These are phyloP conservation scores for Ascochyta rabiei DNA, from an alignment of 2,329 filamentous ascomycete genomes.

Conservation along the genomic window DNA sequence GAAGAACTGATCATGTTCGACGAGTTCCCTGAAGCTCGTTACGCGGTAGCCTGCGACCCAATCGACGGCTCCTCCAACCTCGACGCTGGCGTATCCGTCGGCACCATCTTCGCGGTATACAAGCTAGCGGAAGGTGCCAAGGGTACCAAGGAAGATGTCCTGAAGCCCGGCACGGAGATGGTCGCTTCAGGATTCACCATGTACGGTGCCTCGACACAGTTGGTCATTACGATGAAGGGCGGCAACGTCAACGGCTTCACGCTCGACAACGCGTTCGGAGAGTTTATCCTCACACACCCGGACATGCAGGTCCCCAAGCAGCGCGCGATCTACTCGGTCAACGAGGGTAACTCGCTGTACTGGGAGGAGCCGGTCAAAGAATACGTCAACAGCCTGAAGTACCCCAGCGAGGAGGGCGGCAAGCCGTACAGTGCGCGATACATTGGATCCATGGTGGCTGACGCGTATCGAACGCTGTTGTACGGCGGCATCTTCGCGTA, in stretches of 20 bases:
- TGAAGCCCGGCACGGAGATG: constrained; percentile 88
- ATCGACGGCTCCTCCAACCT: constrained; percentile 98
- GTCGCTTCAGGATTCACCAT: constrained; percentile 98
- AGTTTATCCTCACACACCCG: constrained; percentile 98
- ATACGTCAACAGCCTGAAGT: constrained; percentile 91
- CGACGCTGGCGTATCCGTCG: constrained; percentile 95
- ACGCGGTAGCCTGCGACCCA: constrained; percentile 95
- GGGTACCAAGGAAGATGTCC: constrained; percentile 82
- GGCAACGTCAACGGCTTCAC: constrained; percentile 97
- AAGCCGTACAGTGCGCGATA: constrained; percentile 96
- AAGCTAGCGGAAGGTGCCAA: constrained; percentile 78
- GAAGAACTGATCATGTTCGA: constrained; percentile 89
- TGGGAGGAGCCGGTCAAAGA: constrained; percentile 87
- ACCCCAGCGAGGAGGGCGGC: constrained; percentile 69
- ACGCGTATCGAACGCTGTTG: constrained; percentile 92
- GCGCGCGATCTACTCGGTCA: constrained; percentile 93
- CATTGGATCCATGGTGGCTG: constrained; percentile 97
- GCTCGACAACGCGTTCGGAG: constrained; percentile 91
- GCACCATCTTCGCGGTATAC: constrained; percentile 95
- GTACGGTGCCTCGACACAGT: constrained; percentile 96
- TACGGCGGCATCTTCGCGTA: constrained; percentile 99
- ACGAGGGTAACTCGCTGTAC: constrained; percentile 97
- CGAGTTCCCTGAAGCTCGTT: constrained; percentile 74
- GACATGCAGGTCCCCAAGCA: constrained; percentile 85
- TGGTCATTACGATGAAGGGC: constrained; percentile 96